A percentile compares a stretch with the other conserved stretches of the same genome.
Conservation (phyloP, 441 rosid species). For the Breynia disticha region DNA sequence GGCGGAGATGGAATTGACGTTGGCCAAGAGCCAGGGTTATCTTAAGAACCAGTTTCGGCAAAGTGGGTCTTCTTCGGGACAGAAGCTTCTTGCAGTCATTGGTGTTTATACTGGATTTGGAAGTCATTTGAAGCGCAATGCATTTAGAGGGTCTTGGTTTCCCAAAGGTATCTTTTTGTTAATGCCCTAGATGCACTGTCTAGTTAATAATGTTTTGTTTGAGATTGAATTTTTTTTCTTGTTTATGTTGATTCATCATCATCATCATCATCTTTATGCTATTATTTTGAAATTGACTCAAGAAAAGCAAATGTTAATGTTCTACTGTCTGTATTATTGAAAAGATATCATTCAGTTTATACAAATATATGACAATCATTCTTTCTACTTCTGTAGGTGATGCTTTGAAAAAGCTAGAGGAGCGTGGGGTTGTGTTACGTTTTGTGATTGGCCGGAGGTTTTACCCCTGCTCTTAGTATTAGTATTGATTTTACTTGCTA, state of each 20-base stretch:
- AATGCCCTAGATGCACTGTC: too few species aligned
- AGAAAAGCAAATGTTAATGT: too few species aligned
- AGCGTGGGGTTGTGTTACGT: slow-evolving; percentile 81
- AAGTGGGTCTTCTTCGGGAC: slow-evolving; percentile 38
- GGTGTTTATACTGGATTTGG: slow-evolving; percentile 94
- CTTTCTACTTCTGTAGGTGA: slow-evolving; percentile 40
- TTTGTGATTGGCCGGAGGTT: slow-evolving; percentile 95
- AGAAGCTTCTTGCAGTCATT: slow-evolving; percentile 74
- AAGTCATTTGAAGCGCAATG: slow-evolving; percentile 65
- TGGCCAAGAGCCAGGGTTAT: slow-evolving; percentile 86
- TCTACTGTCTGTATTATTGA: not conserved
- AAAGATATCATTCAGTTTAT: not conserved
- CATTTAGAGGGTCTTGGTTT: slow-evolving; percentile 90
- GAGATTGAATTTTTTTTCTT: too few species aligned
- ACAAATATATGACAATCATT: not conserved
- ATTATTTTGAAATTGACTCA: too few species aligned
- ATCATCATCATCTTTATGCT: too few species aligned
- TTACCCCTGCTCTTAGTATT: slow-evolving; percentile 15
- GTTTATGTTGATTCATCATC: too few species aligned
- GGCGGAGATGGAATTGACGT: slow-evolving; percentile 88
- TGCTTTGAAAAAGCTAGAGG: slow-evolving; percentile 76
- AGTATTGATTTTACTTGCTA: slow-evolving; percentile 2
- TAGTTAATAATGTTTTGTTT: too few species aligned
- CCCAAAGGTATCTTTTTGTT: slow-evolving; percentile 45
- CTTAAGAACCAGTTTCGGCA: slow-evolving; percentile 43